Percentiles rank a stretch among this genome's conserved stretches.
Evolutionary conservation across 225 moss, liverwort and hornwort genomes (phyloP).

Genomic region (Thuidium tamariscinum): DNA sequence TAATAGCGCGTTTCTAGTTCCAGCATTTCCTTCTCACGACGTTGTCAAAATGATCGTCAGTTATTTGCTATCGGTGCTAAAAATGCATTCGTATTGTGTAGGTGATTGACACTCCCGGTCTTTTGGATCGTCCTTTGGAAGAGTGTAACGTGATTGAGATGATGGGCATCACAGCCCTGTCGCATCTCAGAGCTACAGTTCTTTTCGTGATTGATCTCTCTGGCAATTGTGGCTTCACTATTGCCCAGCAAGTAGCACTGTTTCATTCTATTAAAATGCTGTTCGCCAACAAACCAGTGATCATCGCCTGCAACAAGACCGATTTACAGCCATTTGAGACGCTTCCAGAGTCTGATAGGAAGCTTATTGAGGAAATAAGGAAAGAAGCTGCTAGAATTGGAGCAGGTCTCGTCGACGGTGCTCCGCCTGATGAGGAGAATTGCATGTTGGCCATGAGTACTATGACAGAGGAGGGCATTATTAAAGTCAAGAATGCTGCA

Average conservation of each 20-base stretch:
- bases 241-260: conserved; percentile 80
- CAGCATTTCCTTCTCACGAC: neutral
- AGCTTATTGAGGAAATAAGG: conserved; percentile 60
- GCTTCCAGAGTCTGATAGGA: conserved; percentile 74
- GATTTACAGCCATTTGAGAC: conserved; percentile 88
- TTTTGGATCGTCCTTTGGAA: conserved; percentile 90
- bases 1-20: neutral
- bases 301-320: conserved; percentile 91
- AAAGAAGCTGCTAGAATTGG: conserved; percentile 79
- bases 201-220: conserved; percentile 91
- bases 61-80: neutral
- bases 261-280: conserved; percentile 86
- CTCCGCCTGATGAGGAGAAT: conserved; percentile 62
- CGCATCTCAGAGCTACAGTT: conserved; percentile 80
- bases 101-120: conserved; percentile 99
- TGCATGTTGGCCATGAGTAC: conserved; percentile 93
- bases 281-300: conserved; percentile 85
- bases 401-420: conserved; percentile 66
- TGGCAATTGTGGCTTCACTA: conserved; percentile 81
- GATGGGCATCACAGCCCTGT: conserved; percentile 88
- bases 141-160: conserved; percentile 95
- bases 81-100: neutral
- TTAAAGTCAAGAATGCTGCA: conserved; percentile 78
- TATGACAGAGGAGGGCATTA: conserved; percentile 88
- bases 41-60: neutral